Percentiles rank a stretch among this genome's conserved stretches.
Evolutionary conservation across 106 monocot genomes (phyloP).

Genomic region (Dactylorhiza incarnata): DNA sequence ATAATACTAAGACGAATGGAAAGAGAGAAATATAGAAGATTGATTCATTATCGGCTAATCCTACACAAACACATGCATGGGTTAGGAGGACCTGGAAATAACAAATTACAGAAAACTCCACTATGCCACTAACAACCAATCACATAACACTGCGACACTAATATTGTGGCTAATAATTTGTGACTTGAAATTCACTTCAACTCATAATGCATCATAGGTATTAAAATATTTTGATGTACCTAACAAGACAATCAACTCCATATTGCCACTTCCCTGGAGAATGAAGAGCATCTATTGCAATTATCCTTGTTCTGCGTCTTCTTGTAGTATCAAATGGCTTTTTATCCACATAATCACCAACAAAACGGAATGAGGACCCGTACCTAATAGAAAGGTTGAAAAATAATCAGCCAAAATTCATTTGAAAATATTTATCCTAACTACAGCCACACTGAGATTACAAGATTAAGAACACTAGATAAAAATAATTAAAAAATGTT

Average conservation of each 20-base stretch:
- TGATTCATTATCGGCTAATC: no score
- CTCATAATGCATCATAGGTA: neutral
- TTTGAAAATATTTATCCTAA: neutral
- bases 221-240: slow-evolving; percentile 31
- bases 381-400: slow-evolving; percentile 32
- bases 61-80: no score
- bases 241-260: slow-evolving; percentile 45
- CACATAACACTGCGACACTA: no score
- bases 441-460: neutral
- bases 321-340: slow-evolving; percentile 56
- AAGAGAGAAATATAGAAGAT: no score
- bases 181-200: no score
- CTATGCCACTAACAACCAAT: no score
- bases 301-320: slow-evolving; percentile 59
- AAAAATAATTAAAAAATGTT: slow-evolving; percentile 2
- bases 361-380: slow-evolving; percentile 75
- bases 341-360: slow-evolving; percentile 57
- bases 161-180: no score
- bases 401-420: neutral
- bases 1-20: no score
- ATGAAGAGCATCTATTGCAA: slow-evolving; percentile 87
- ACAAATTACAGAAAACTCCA: no score
- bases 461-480: neutral
- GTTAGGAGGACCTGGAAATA: no score
- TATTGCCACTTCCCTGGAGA: slow-evolving; percentile 61